Conservation (phyloP, 352 stramenopile species). For the Pythium chondricola region DNA sequence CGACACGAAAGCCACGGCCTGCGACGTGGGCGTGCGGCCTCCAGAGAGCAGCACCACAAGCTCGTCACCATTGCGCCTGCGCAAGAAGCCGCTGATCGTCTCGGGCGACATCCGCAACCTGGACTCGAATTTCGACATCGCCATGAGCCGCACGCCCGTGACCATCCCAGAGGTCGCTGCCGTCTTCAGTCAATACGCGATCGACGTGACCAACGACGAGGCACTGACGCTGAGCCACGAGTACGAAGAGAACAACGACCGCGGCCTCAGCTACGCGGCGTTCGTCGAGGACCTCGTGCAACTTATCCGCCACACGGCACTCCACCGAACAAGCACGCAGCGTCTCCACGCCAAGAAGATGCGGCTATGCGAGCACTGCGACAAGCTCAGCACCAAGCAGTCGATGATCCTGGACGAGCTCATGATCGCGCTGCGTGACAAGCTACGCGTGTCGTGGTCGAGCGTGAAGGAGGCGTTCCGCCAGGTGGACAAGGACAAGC, state of each 20-base stretch:
- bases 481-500: constrained; percentile 25
- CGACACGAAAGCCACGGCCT: too few species aligned
- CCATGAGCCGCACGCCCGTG: constrained; percentile 34
- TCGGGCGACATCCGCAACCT: constrained; percentile 70
- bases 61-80: constrained; percentile 18
- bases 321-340: constrained; percentile 30
- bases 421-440: constrained; percentile 31
- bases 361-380: constrained; percentile 41
- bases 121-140: constrained; percentile 56
- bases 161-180: constrained; percentile 36
- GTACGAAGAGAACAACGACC: constrained; percentile 79
- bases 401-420: constrained; percentile 38
- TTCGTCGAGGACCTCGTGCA: constrained; percentile 63
- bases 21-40: constrained; percentile 18
- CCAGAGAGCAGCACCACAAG: constrained; percentile 18
- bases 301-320: constrained; percentile 31
- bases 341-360: constrained; percentile 52
- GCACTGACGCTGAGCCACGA: constrained; percentile 57
- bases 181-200: constrained; percentile 42
- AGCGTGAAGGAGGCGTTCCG: constrained; percentile 51
- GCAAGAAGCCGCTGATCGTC: constrained; percentile 59
- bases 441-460: constrained; percentile 45
- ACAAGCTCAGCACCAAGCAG: constrained; percentile 42
- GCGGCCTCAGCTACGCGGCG: constrained; percentile 35
- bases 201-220: constrained; percentile 44